A percentile compares a stretch with the other conserved stretches of the same genome.
Evolutionary conservation across 768 basidiomycete genomes (phyloP).

Genomic region (Mycena floridula): DNA sequence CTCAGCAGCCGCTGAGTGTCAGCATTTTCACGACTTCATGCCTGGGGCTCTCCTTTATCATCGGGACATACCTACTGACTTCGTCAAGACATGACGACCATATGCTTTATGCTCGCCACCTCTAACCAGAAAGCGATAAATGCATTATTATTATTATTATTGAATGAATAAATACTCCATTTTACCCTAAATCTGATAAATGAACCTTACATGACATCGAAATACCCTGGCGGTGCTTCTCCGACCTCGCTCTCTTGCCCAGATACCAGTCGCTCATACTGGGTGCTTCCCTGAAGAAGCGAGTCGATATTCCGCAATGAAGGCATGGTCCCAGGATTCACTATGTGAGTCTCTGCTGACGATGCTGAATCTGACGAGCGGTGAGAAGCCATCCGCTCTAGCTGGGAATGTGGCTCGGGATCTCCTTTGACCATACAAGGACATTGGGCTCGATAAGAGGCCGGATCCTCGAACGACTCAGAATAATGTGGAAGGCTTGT

Average conservation of each 20-base stretch:
- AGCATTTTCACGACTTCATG: constrained; percentile 35
- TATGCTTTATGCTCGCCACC: background rate
- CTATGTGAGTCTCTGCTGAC: constrained; percentile 28
- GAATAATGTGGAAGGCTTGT: constrained; percentile 75
- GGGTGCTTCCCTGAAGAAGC: constrained; percentile 35
- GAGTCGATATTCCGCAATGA: constrained; percentile 27
- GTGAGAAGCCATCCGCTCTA: constrained; percentile 23
- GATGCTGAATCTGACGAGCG: constrained; percentile 32
- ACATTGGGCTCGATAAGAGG: constrained; percentile 31
- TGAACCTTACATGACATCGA: constrained; percentile 7
- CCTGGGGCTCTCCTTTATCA: constrained; percentile 27
- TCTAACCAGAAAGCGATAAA: too few relatives aligned
- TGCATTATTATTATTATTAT: too few relatives aligned
- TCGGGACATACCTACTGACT: constrained; percentile 11
- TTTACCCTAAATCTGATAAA: too few relatives aligned
- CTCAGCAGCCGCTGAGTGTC: constrained; percentile 35
- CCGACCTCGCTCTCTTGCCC: constrained; percentile 79
- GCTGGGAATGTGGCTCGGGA: background rate
- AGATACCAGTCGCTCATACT: constrained; percentile 76
- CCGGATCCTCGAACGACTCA: constrained; percentile 33
- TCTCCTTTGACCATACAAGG: constrained; percentile 29
- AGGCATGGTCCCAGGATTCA: constrained; percentile 21
- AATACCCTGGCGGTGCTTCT: constrained; percentile 82
- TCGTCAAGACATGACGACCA: constrained; percentile 5
- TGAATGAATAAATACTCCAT: too few relatives aligned